Evolutionary conservation across 78 protist genomes (phyloP).

Genomic region (Dictyostelium firmibasis): DNA sequence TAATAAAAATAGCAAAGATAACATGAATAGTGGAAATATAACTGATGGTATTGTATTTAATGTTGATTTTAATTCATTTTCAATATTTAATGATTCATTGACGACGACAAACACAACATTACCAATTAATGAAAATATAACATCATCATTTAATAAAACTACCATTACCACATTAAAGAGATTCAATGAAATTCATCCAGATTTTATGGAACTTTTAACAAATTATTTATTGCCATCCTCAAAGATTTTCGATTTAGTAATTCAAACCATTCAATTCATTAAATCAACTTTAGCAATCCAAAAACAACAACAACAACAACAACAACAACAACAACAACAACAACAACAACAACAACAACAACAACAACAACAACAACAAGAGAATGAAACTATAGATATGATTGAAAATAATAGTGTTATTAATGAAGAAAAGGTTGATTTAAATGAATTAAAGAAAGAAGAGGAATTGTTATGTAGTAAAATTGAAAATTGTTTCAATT

Average conservation of each 20-base stretch:
- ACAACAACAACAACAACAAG: not conserved
- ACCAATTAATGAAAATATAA: conserved; percentile 2
- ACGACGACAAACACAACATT: not conserved
- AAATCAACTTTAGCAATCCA: not conserved
- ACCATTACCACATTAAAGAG: not conserved
- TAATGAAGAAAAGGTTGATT: not conserved
- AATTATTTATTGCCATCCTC: not conserved
- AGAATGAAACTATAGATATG: no score
- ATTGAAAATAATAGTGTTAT: no score
- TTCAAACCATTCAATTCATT: conserved; percentile 7
- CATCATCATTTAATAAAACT: not conserved
- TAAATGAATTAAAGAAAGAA: not conserved
- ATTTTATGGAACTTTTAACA: conserved; percentile 9
- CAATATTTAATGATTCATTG: not conserved
- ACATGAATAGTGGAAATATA: not conserved
- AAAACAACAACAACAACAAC: not conserved
- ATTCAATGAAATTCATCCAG: not conserved
- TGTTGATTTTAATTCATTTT: not conserved
- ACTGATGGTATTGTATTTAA: not conserved
- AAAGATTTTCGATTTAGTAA: not conserved
- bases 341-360: not conserved
- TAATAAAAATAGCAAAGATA: not conserved
- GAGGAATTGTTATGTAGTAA: not conserved
- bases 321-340: not conserved
- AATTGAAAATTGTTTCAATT: conserved; percentile 22